phyloP scores from a whole-genome alignment of 805 yeast species.

The Cyberlindnera mrakii region DNA sequence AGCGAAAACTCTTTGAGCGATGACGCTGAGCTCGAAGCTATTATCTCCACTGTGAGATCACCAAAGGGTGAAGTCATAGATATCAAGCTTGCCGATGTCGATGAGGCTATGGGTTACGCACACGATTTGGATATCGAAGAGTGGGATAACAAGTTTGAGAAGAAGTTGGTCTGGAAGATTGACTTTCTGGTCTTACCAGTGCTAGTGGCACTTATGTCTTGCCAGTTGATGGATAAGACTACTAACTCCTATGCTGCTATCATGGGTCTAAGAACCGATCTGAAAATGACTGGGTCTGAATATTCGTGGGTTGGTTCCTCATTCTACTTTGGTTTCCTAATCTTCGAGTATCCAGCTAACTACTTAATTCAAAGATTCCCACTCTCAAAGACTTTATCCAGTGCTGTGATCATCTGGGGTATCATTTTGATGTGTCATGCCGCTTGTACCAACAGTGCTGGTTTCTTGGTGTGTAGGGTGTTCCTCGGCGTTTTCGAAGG shows the following conservation, averaged over 20 bases:
- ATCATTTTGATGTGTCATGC: conserved; percentile 44
- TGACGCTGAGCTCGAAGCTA: conserved; percentile 4
- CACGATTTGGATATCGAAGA: conserved; percentile 12
- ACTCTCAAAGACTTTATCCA: conserved; percentile 43
- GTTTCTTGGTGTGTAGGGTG: conserved; percentile 42
- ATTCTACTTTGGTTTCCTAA: conserved; percentile 59
- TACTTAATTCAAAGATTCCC: conserved; percentile 49
- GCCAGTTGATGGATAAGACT: conserved; percentile 37
- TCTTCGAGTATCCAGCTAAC: conserved; percentile 46
- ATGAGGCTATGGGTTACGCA: conserved; percentile 32
- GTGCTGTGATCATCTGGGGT: conserved; percentile 57
- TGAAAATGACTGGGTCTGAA: conserved; percentile 37
- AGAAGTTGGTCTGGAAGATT: conserved; percentile 30
- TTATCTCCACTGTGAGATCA: conserved; percentile 22
- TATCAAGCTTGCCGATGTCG: conserved; percentile 30
- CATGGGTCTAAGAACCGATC: conserved; percentile 41
- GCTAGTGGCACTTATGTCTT: conserved; percentile 28
- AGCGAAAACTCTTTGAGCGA: conserved; percentile 3
- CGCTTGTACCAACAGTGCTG: conserved; percentile 30
- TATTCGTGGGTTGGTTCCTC: conserved; percentile 53
- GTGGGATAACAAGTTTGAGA: conserved; percentile 15
- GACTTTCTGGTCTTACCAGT: conserved; percentile 33
- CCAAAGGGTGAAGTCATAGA: conserved; percentile 23
- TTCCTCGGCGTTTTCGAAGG: conserved; percentile 48
- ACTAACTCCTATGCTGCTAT: conserved; percentile 40